A percentile compares a stretch with the other conserved stretches of the same genome.
Evolutionary conservation across 2,329 filamentous ascomycete genomes (phyloP).

Genomic region (Sclerotiophoma versabilis): DNA sequence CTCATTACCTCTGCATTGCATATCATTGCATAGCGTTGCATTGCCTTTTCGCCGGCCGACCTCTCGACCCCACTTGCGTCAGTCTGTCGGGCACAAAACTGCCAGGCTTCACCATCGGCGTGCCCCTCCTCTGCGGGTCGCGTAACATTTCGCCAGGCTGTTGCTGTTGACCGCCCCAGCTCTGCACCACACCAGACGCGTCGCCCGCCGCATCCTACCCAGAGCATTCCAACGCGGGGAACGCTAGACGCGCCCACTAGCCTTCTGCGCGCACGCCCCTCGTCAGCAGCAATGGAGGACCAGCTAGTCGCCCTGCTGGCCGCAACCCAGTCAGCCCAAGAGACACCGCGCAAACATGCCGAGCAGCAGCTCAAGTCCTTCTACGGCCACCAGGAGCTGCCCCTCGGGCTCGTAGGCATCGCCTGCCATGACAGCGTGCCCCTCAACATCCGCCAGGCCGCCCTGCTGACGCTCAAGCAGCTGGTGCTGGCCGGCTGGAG

Average conservation of each 20-base stretch:
- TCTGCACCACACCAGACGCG: conserved; percentile 32
- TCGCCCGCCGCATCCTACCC: conserved; percentile 20
- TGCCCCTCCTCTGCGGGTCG: conserved; percentile 38
- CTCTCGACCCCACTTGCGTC: conserved; percentile 9
- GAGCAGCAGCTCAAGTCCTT: conserved; percentile 81
- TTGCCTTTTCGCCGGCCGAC: conserved; percentile 1
- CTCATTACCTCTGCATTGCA: neutral
- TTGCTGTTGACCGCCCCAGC: conserved; percentile 21
- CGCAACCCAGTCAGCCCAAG: conserved; percentile 80
- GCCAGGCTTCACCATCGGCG: conserved; percentile 21
- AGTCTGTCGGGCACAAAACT: conserved; percentile 7
- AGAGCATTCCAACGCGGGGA: conserved; percentile 22
- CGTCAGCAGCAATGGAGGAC: conserved; percentile 74
- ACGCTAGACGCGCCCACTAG: conserved; percentile 41
- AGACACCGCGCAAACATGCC: conserved; percentile 81
- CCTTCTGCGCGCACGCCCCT: conserved; percentile 34
- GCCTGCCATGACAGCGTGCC: conserved; percentile 77
- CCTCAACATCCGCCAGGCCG: conserved; percentile 79
- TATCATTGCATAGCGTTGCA: conserved; percentile 1
- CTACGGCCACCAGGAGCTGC: conserved; percentile 73
- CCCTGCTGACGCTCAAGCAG: conserved; percentile 78
- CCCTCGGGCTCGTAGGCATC: conserved; percentile 79
- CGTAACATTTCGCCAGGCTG: conserved; percentile 26
- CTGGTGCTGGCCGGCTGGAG: conserved; percentile 90
- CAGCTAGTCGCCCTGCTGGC: conserved; percentile 87